Evolutionary conservation across 495 filamentous ascomycete species (phyloP).

Genomic region (Aeminium ludgeri): DNA sequence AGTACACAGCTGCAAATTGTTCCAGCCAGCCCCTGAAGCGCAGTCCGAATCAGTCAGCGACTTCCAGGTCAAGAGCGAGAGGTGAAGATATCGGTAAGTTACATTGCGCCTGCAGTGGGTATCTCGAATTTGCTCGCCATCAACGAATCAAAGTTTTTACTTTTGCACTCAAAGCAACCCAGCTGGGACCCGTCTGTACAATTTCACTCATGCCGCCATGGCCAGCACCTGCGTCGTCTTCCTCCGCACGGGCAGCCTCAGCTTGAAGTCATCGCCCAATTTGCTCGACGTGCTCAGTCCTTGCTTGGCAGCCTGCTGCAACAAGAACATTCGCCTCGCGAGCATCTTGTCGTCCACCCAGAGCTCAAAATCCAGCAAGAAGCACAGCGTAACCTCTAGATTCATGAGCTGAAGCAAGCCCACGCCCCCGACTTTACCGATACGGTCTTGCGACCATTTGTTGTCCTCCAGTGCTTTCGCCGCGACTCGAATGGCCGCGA

Average conservation of each 20-base stretch:
- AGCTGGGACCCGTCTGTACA: too few relatives aligned
- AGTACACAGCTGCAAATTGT: too few relatives aligned
- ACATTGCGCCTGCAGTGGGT: too few relatives aligned
- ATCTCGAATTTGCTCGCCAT: too few relatives aligned
- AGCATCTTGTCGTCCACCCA: constrained; percentile 12
- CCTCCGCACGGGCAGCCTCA: constrained; percentile 14
- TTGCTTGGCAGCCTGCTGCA: constrained; percentile 15
- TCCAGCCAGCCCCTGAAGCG: too few relatives aligned
- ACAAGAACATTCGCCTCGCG: constrained; percentile 8
- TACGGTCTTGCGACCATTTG: constrained; percentile 63
- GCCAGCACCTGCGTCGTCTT: constrained; percentile 1
- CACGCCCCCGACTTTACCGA: constrained; percentile 82
- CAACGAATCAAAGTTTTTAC: too few relatives aligned
- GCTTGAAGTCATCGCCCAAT: constrained; percentile 9
- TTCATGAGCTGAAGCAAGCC: constrained; percentile 58
- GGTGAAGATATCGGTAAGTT: too few relatives aligned
- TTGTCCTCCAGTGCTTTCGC: constrained; percentile 89
- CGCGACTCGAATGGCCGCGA: constrained; percentile 70
- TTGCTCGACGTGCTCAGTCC: constrained; percentile 7
- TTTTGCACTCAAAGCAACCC: too few relatives aligned
- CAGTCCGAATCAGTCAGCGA: too few relatives aligned
- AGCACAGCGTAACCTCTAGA: constrained; percentile 56
- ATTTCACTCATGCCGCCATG: too few relatives aligned
- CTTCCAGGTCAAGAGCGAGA: too few relatives aligned
- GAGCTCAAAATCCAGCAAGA: constrained; percentile 24